These are phyloP conservation scores for Solanum rostratum DNA, from an alignment of 257 asterid genomes.

Conservation along the genomic window DNA sequence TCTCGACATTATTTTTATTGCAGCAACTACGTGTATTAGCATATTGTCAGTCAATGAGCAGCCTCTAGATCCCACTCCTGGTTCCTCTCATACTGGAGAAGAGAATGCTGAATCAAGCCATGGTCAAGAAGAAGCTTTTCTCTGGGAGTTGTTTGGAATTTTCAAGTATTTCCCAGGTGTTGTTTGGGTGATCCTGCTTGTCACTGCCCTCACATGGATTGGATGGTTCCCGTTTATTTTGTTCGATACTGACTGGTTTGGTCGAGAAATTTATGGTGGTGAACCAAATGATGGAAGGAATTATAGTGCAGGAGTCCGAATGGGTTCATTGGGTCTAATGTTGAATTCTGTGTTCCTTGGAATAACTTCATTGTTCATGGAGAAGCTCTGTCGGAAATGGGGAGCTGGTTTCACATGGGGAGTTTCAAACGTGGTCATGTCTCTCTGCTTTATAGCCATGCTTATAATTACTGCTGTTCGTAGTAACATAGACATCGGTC, in stretches of 20 bases:
- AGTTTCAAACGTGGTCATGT: conserved; percentile 54
- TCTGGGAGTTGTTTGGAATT: conserved; percentile 74
- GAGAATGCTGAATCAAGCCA: conserved; percentile 28
- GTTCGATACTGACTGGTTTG: conserved; percentile 92
- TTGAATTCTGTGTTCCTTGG: conserved; percentile 86
- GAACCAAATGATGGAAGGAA: conserved; percentile 62
- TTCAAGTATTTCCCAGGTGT: conserved; percentile 52
- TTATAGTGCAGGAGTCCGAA: conserved; percentile 65
- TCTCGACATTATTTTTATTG: conserved; percentile 52
- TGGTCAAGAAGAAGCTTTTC: conserved; percentile 60
- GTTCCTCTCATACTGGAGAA: conserved; percentile 23
- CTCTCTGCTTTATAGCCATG: conserved; percentile 66
- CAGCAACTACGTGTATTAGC: conserved; percentile 53
- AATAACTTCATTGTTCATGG: conserved; percentile 72
- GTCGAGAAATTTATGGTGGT: conserved; percentile 86
- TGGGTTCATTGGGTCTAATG: conserved; percentile 76
- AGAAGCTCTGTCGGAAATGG: conserved; percentile 74
- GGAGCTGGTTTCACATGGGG: conserved; percentile 96
- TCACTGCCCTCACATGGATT: conserved; percentile 71
- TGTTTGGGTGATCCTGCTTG: conserved; percentile 69
- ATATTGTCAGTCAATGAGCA: conserved; percentile 54
- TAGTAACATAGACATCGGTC: conserved; percentile 28
- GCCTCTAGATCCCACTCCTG: conserved; percentile 23
- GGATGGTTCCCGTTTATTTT: conserved; percentile 88
- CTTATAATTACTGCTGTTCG: conserved; percentile 40